Evolutionary conservation across 2,329 filamentous ascomycete species (phyloP).

Genomic region (Aureobasidium sp.): DNA sequence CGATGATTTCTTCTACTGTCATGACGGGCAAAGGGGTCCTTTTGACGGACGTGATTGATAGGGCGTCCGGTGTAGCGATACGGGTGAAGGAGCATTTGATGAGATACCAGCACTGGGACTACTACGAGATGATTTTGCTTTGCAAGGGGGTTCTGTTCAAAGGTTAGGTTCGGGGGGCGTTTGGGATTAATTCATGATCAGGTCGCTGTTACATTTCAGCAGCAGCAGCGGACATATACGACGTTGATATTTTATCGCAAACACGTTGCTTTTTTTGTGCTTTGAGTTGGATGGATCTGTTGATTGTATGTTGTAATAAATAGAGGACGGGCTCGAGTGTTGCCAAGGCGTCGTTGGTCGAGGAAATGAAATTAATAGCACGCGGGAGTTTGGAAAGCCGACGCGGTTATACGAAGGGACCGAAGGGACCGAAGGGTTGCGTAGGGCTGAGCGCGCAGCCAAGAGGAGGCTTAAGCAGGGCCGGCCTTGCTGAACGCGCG

Average conservation of each 20-base stretch:
- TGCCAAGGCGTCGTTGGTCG: not conserved
- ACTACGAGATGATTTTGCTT: constrained; percentile 12
- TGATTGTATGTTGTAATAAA: not conserved
- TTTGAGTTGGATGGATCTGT: no score
- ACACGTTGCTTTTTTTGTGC: not conserved
- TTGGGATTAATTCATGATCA: constrained; percentile 7
- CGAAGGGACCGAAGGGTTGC: not conserved
- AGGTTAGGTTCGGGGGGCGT: not conserved
- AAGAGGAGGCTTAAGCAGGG: not conserved
- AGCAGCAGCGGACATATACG: not conserved
- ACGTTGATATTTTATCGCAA: constrained; percentile 7
- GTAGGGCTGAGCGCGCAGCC: not conserved
- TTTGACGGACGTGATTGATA: constrained; percentile 6
- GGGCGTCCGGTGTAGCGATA: constrained; percentile 10
- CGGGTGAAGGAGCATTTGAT: constrained; percentile 2
- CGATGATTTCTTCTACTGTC: constrained; percentile 4
- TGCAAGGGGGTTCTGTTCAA: constrained; percentile 7
- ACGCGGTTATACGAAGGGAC: not conserved
- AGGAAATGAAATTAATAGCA: not conserved
- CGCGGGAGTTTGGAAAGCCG: not conserved
- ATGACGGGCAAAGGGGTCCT: constrained; percentile 3
- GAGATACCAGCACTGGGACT: constrained; percentile 12
- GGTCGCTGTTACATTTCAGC: not conserved
- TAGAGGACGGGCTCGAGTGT: not conserved
- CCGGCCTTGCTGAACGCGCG: not conserved